Conservation (phyloP, 371 early-diverging fungal species). For the Rhizopus microsporus region DNA sequence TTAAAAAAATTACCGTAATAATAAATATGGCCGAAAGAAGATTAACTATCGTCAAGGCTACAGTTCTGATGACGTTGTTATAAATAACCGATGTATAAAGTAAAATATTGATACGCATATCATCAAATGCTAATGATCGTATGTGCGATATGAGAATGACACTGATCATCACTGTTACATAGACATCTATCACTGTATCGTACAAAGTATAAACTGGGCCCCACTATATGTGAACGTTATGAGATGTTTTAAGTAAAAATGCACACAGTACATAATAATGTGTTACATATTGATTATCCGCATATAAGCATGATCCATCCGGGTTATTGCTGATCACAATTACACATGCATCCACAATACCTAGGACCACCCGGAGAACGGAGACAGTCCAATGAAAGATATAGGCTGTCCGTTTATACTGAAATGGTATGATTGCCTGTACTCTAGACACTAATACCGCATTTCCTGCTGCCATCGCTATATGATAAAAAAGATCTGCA, state of each 20-base stretch:
- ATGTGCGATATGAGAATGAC: constrained; percentile 36
- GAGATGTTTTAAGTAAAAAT: background rate
- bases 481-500: constrained; percentile 41
- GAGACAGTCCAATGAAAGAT: constrained; percentile 15
- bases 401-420: constrained; percentile 12
- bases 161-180: constrained; percentile 39
- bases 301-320: constrained; percentile 30
- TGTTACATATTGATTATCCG: constrained; percentile 36
- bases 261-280: background rate
- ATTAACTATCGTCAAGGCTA: constrained; percentile 35
- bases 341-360: constrained; percentile 31
- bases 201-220: constrained; percentile 46
- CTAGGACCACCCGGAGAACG: constrained; percentile 25
- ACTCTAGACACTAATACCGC: constrained; percentile 34
- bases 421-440: constrained; percentile 29
- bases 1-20: constrained; percentile 24
- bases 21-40: constrained; percentile 38
- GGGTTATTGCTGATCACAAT: constrained; percentile 12
- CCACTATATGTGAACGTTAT: constrained; percentile 26
- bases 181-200: constrained; percentile 43
- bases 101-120: constrained; percentile 24
- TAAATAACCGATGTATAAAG: constrained; percentile 37
- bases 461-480: constrained; percentile 40
- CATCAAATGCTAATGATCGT: constrained; percentile 20
- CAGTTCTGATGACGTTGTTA: constrained; percentile 38